Evolutionary conservation across 1,284 basidiomycete species (phyloP).

Genomic region (Ustanciosporium gigantosporum): DNA sequence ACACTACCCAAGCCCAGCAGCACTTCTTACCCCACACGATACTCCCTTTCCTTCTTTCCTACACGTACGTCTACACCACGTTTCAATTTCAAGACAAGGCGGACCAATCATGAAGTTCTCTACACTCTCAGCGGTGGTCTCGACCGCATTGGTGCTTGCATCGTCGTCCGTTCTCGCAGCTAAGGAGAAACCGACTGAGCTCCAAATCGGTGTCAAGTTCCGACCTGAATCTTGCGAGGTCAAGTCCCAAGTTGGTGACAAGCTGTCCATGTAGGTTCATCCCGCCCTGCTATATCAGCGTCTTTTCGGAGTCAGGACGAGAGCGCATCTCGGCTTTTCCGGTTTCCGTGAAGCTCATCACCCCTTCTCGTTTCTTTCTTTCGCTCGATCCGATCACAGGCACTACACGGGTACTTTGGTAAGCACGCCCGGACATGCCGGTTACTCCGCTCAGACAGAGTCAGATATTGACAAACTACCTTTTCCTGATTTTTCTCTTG

Average conservation of each 20-base stretch:
- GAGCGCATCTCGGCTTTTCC: conserved; percentile 2
- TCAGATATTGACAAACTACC: neutral
- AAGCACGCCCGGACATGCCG: conserved; percentile 2
- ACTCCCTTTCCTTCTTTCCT: no score
- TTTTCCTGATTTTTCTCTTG: no score
- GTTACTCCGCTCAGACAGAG: neutral
- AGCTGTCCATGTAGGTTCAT: conserved; percentile 66
- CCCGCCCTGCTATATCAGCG: neutral
- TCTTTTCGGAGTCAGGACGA: conserved; percentile 8
- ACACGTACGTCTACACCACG: no score
- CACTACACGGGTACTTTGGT: conserved; percentile 71
- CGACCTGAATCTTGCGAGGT: conserved; percentile 66
- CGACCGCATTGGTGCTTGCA: conserved; percentile 25
- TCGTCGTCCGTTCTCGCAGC: conserved; percentile 53
- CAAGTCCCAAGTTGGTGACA: conserved; percentile 71
- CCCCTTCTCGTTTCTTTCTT: neutral
- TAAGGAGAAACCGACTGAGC: conserved; percentile 40
- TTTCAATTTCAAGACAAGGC: no score
- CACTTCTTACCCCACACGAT: no score
- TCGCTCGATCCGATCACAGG: conserved; percentile 5
- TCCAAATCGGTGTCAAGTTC: conserved; percentile 63
- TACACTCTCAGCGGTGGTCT: no score
- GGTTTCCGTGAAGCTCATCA: neutral
- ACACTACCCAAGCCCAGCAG: no score
- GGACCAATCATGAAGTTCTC: conserved; percentile 28